Evolutionary conservation across 2,329 filamentous ascomycete genomes (phyloP), one percentile per base, ranked within the genome.

Genomic region (Fusarium dlaminii): DNA sequence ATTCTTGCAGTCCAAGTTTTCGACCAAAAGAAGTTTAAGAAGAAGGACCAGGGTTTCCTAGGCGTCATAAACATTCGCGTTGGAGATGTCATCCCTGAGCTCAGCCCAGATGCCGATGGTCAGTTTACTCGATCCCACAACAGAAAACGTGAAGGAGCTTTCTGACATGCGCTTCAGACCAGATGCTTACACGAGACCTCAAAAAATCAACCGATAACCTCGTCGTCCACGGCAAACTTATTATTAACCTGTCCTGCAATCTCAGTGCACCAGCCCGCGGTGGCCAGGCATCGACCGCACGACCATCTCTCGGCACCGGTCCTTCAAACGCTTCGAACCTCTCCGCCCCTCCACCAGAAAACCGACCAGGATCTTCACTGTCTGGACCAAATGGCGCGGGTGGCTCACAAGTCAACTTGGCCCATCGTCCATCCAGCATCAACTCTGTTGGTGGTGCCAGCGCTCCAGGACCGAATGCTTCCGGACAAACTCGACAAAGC

Each of bases 21-120:
- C 82, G 96, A 99, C 84, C 96, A 99, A 85, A 98, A 98, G 87
- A 99, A 99, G 86, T 99, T 99, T 87, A 99, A 99, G 89, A 99
- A 99, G 90, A 99, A 98, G 94, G 96, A 99, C 79, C 96, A 99
- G 83, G 96, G 96, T 14, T 99, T 99, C 81, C 88, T 99, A 12
- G 96, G 96, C 66, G 96, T 99, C 62, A 98, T 99, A 80, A 99
- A 99, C 82, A 93, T 99, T 78, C 92, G 95, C 67, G 93, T 99
- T 76, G 96, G 96, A 78, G 95, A 97, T 87, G 93, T 96, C 43
- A 94, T 99, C 77, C 81, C 81, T 34, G 96, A 98, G 81, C 87
- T 99, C 75, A 92, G 94, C 73, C 90, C 94, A 66, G 95, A 95
- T 66, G 93, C 94, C 74, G 96, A 98, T 86, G 96, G 96, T 98